Conservation (phyloP, 2,329 filamentous ascomycete species). For the Cladosporium sp. region DNA sequence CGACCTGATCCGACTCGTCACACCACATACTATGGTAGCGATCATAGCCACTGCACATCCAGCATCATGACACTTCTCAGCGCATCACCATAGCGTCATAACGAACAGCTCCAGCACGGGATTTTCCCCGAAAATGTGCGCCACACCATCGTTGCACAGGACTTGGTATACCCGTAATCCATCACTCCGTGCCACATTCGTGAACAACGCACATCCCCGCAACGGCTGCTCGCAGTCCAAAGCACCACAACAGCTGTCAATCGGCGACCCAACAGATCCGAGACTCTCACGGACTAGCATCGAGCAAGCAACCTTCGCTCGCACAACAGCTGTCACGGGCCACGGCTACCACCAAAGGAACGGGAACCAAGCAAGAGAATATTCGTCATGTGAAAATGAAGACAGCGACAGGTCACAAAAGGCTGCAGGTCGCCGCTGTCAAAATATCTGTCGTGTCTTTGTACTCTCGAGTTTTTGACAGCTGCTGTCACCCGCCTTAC, state of each 20-base stretch:
- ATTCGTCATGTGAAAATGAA: not conserved
- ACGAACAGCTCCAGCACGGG: not conserved
- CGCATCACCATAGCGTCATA: not conserved
- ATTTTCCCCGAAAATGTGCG: not conserved
- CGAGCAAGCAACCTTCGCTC: not conserved
- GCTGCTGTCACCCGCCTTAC: not conserved
- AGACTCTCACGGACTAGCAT: not conserved
- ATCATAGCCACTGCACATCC: not conserved
- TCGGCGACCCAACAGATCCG: not conserved
- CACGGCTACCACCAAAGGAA: not conserved
- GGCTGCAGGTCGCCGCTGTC: constrained; percentile 4
- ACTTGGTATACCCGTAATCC: not conserved
- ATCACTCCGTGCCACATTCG: not conserved
- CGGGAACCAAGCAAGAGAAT: not conserved
- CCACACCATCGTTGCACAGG: not conserved
- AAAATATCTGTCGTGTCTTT: not conserved
- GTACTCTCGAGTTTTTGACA: not conserved
- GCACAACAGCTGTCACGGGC: not conserved
- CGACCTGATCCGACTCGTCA: no score
- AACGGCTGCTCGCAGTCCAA: not conserved
- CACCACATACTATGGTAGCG: not conserved
- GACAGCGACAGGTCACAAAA: not conserved
- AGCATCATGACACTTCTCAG: not conserved
- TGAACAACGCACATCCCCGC: not conserved
- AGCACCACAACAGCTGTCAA: constrained; percentile 1